A percentile compares a stretch with the other conserved stretches of the same genome.
Conservation (phyloP, 78 protist genomes). For the Fonticula alba region DNA sequence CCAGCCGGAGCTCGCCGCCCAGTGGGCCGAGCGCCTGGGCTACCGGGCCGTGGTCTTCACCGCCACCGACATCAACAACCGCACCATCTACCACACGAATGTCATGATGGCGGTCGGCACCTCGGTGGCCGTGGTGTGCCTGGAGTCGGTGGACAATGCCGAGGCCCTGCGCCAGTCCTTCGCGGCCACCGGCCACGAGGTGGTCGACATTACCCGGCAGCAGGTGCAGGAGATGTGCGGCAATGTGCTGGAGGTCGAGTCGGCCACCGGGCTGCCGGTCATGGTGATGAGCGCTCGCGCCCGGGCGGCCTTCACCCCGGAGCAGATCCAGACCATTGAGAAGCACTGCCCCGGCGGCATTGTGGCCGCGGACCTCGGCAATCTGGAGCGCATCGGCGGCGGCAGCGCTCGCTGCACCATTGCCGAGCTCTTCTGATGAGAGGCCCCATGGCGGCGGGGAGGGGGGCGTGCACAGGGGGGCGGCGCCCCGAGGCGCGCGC, state of each 20-base stretch:
- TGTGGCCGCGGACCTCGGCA: conserved; percentile 8
- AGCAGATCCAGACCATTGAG: not conserved
- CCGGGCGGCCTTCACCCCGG: conserved; percentile 3
- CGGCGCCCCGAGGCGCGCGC: too few species aligned
- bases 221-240: conserved; percentile 16
- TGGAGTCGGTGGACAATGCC: conserved; percentile 12
- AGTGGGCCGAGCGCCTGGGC: conserved; percentile 12
- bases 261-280: not conserved
- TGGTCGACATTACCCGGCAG: conserved; percentile 11
- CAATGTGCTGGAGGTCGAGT: conserved; percentile 15
- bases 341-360: not conserved
- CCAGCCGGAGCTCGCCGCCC: not conserved
- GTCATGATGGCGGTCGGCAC: conserved; percentile 40
- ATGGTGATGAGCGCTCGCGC: not conserved
- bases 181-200: not conserved
- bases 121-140: conserved; percentile 14
- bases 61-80: not conserved
- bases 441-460: too few species aligned
- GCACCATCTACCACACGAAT: conserved; percentile 37
- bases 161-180: not conserved
- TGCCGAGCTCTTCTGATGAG: conserved; percentile 16
- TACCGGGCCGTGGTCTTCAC: conserved; percentile 8
- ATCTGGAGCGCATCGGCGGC: conserved; percentile 15
- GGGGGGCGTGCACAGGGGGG: too few species aligned
- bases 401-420: conserved; percentile 20